Conservation (phyloP, 768 basidiomycete genomes). For the Tulasnella sp. region DNA sequence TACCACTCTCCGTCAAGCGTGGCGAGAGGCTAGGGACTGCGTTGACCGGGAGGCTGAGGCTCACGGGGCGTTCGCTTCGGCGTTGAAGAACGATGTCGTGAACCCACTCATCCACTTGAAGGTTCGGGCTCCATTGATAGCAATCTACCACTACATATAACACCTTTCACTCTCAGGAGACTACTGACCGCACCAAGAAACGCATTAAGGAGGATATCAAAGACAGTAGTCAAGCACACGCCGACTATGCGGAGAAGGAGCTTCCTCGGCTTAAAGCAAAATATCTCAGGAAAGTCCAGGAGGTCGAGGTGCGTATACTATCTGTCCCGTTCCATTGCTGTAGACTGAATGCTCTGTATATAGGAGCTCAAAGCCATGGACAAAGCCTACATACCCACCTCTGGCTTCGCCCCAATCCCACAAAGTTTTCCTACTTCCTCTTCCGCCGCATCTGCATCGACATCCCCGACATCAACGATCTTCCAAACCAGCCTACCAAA, state of each 20-base stretch:
- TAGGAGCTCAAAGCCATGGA: conserved; percentile 63
- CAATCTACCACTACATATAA: not conserved
- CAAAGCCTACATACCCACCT: conserved; percentile 34
- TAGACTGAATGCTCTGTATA: not conserved
- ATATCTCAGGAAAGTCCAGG: conserved; percentile 81
- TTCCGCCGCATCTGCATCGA: not conserved
- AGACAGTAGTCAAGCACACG: conserved; percentile 67
- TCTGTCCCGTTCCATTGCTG: not conserved
- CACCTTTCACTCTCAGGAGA: conserved; percentile 52
- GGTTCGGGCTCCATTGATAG: conserved; percentile 39
- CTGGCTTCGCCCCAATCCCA: conserved; percentile 19
- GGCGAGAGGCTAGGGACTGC: conserved; percentile 82
- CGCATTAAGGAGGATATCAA: conserved; percentile 89
- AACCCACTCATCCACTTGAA: conserved; percentile 62
- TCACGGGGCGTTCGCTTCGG: conserved; percentile 70
- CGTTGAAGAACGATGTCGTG: conserved; percentile 69
- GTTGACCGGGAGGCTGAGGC: conserved; percentile 82
- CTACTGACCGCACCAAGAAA: conserved; percentile 86
- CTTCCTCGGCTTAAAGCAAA: conserved; percentile 74
- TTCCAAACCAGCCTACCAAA: not conserved
- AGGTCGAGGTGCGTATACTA: conserved; percentile 63
- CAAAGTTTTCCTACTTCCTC: conserved; percentile 28
- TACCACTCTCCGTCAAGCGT: conserved; percentile 58
- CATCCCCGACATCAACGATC: conserved; percentile 28
- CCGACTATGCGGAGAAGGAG: conserved; percentile 73